Conservation (phyloP, 108 stramenopile genomes). For the Conticribra weissflogii region DNA sequence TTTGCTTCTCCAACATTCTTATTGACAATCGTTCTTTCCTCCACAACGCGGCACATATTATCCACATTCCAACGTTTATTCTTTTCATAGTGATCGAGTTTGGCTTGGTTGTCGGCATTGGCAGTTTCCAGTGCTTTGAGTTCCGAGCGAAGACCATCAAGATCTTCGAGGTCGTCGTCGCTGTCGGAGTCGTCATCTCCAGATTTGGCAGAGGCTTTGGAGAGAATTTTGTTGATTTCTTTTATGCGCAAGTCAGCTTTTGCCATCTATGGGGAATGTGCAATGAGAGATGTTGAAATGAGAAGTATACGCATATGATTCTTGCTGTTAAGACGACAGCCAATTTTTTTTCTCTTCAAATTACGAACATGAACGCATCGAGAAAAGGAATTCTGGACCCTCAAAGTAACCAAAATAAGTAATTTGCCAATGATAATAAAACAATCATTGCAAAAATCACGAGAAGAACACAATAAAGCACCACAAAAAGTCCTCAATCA, state of each 20-base stretch:
- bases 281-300: too few relatives aligned
- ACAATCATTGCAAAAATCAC: too few relatives aligned
- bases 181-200: slow-evolving; percentile 60
- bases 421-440: too few relatives aligned
- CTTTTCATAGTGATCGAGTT: slow-evolving; percentile 92
- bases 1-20: slow-evolving; percentile 66
- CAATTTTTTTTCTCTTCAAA: too few relatives aligned
- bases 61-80: slow-evolving; percentile 98
- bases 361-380: too few relatives aligned
- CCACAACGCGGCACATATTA: slow-evolving; percentile 93
- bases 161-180: slow-evolving; percentile 89
- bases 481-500: too few relatives aligned
- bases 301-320: too few relatives aligned
- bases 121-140: slow-evolving; percentile 69
- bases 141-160: slow-evolving; percentile 82
- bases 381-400: too few relatives aligned
- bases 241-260: slow-evolving; percentile 83
- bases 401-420: too few relatives aligned
- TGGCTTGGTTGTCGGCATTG: slow-evolving; percentile 64
- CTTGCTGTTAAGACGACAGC: slow-evolving; percentile 2
- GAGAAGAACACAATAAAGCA: too few relatives aligned
- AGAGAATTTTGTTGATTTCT: slow-evolving; percentile 67
- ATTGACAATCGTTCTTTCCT: slow-evolving; percentile 94
- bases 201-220: slow-evolving; percentile 28
- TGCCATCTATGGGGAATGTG: slow-evolving; percentile 58